Conservation (phyloP, 148 eudicot genomes). For the Cornus suecica region DNA sequence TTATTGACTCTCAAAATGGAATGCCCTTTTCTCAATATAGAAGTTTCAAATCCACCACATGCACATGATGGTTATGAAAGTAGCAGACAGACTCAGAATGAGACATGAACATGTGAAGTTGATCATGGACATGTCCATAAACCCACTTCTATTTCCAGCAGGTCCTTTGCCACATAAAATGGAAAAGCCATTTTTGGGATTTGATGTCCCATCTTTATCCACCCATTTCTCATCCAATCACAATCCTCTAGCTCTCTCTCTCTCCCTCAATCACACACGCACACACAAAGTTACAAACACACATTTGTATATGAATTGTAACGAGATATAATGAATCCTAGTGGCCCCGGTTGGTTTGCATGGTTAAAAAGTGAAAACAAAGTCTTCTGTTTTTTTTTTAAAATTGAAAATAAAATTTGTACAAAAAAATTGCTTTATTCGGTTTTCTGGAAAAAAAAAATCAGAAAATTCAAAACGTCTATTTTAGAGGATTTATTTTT, state of each 20-base stretch:
- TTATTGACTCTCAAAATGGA: background rate
- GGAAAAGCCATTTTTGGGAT: background rate
- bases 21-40: background rate
- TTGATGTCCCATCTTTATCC: background rate
- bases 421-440: too few relatives aligned
- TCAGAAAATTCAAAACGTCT: too few relatives aligned
- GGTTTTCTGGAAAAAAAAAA: too few relatives aligned
- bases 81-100: too few relatives aligned
- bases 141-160: background rate
- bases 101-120: background rate
- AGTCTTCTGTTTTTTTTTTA: too few relatives aligned
- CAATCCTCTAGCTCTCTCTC: background rate
- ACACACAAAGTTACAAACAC: too few relatives aligned
- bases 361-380: too few relatives aligned
- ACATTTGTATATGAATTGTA: too few relatives aligned
- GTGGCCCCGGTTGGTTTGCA: too few relatives aligned
- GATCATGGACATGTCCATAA: background rate
- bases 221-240: background rate
- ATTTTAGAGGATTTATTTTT: too few relatives aligned
- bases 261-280: background rate
- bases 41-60: background rate
- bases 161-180: background rate
- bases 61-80: background rate
- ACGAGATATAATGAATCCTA: too few relatives aligned
- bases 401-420: too few relatives aligned